Evolutionary conservation across 2,329 filamentous ascomycete species (phyloP).

Genomic region (Diaporthe eres): DNA sequence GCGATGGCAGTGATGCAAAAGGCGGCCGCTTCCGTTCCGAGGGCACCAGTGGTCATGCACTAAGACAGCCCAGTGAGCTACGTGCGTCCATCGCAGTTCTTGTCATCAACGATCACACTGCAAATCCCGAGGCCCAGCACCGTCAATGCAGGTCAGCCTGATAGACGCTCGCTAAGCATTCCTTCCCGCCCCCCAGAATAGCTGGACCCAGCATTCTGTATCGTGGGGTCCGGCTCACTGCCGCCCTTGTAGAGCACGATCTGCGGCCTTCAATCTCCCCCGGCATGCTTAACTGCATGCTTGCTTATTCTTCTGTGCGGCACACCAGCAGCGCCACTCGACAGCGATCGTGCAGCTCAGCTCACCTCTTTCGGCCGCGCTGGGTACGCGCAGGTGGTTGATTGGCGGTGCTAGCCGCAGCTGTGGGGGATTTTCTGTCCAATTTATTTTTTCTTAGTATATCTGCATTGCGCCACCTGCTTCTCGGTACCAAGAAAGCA

Average conservation of each 20-base stretch:
- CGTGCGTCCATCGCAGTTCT: neutral
- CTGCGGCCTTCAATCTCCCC: neutral
- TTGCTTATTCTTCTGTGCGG: neutral
- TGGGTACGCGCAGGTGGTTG: neutral
- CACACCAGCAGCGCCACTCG: conserved; percentile 23
- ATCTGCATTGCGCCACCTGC: conserved; percentile 9
- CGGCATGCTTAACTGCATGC: neutral
- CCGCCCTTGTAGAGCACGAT: conserved; percentile 5
- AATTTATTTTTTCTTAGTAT: neutral
- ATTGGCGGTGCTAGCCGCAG: conserved; percentile 28
- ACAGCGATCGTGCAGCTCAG: conserved; percentile 22
- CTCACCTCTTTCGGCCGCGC: neutral
- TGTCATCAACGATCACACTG: neutral
- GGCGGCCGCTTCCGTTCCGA: conserved; percentile 13
- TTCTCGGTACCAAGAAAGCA: conserved; percentile 3
- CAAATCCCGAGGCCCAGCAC: neutral
- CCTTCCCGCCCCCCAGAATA: conserved; percentile 33
- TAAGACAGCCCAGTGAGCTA: neutral
- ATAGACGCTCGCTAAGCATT: conserved; percentile 16
- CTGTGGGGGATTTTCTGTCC: conserved; percentile 3
- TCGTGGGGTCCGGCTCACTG: conserved; percentile 26
- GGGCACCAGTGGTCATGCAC: neutral
- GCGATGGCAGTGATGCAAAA: neutral
- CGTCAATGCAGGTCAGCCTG: neutral
- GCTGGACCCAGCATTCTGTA: neutral